A percentile compares a stretch with the other conserved stretches of the same genome.
These are phyloP conservation scores for Penicillium coffeae DNA, from an alignment of 495 filamentous ascomycete genomes.

Conservation along the genomic window DNA sequence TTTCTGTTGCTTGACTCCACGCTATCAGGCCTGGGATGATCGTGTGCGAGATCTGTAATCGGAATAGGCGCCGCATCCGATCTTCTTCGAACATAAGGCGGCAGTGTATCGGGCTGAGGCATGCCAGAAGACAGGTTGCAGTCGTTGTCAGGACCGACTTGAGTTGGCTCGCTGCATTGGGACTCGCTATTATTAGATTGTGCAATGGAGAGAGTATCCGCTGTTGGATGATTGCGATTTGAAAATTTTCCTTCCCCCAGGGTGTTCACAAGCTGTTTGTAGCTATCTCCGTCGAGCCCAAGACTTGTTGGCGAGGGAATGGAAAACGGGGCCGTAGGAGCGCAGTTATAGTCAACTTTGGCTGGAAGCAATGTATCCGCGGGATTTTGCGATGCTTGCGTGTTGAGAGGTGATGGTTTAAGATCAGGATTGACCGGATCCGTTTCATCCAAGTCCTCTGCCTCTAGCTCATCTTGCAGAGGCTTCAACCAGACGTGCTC, in stretches of 20 bases:
- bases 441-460: too few species aligned
- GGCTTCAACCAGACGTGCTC: conserved; percentile 7
- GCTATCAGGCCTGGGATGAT: neutral
- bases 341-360: neutral
- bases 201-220: neutral
- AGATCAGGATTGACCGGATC: too few species aligned
- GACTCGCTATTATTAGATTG: conserved; percentile 2
- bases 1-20: conserved; percentile 1
- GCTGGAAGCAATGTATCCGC: too few species aligned
- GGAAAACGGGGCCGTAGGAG: too few species aligned
- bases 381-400: too few species aligned
- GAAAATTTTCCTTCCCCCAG: too few species aligned
- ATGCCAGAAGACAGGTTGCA: neutral
- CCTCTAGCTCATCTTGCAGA: too few species aligned
- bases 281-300: conserved; percentile 3
- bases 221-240: too few species aligned
- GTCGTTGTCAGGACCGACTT: neutral
- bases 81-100: conserved; percentile 1
- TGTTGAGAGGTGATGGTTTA: too few species aligned
- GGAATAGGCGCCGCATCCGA: conserved; percentile 13
- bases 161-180: conserved; percentile 1
- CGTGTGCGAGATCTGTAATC: conserved; percentile 1
- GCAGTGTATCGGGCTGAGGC: conserved; percentile 2
- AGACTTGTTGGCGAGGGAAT: too few species aligned
- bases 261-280: conserved; percentile 3